Evolutionary conservation across 208 protist species (phyloP), one percentile per base, ranked within the genome.

Genomic region (Acanthamoeba polyphaga): DNA sequence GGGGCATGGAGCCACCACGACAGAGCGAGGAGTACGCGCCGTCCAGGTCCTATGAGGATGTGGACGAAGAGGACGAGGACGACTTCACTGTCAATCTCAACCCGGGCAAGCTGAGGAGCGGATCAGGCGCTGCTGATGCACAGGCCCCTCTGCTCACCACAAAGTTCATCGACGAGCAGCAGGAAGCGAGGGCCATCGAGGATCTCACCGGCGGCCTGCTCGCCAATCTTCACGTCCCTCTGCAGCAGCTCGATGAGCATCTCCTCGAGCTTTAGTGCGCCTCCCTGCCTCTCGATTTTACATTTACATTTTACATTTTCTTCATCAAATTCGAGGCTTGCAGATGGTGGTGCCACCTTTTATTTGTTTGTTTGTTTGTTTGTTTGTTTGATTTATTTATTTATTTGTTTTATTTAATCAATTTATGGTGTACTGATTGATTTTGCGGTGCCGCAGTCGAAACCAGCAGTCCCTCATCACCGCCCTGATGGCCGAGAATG

Each of bases 391-490:
- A 46, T n/a, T n/a, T 78, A 76, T 78, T 76, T 76, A 15, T 49
- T 49, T 92, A 17, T 76, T 55, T 60, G 19, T 66, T 76, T 6
- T 76, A 43, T 76, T 19, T 46, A 66, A 78, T 32, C 12, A 38
- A 74, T 6, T 58, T 2, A 12, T 24, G 55, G 55, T 12, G 6
- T 62, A 15, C 22, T 62, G 58, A 62, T 62, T 27, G 27, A 29
- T 4, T 9, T 6, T 15, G 68, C 2, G 27, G 68, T 76, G 68
- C 34, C 1, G 3, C 34, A 93, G 89, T 22, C 89, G 89, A 15
- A 93, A 93, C 66, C 89, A 93, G 53, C 64, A 93, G 32, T n/a
- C n/a, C 32, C 43, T 93, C n/a, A 93, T 93, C 49, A 60, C 64
- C n/a, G 46, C 27, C 13, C 43, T 93, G 27, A 55, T 43, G 53